phyloP scores from a whole-genome alignment of 257 asterid genomes.

The Lycium barbarum region DNA sequence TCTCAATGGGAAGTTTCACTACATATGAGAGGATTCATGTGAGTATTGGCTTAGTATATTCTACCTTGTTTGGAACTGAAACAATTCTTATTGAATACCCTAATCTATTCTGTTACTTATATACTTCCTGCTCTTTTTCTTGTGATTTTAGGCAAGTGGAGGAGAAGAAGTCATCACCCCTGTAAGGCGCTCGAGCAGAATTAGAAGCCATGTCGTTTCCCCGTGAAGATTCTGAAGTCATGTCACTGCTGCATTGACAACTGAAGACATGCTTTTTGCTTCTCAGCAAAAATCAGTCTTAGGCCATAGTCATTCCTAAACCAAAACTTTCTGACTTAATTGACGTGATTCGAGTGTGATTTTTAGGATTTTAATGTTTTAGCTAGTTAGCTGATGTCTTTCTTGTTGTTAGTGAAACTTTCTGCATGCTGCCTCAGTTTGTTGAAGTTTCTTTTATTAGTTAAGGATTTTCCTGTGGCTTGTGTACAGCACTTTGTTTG shows the following conservation, averaged over 20 bases:
- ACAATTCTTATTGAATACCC: background rate
- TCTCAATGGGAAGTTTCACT: constrained; percentile 82
- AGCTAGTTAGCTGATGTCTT: background rate
- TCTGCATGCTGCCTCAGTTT: background rate
- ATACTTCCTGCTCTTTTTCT: background rate
- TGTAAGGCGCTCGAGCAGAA: constrained; percentile 92
- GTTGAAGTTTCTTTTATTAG: constrained; percentile 24
- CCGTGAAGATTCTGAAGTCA: constrained; percentile 40
- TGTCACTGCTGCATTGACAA: constrained; percentile 28
- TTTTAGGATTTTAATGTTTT: constrained; percentile 7
- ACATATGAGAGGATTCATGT: constrained; percentile 83
- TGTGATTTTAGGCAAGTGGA: constrained; percentile 54
- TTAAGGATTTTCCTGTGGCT: background rate
- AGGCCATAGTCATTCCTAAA: background rate
- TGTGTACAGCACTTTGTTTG: background rate
- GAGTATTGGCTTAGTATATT: constrained; percentile 35
- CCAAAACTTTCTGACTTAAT: background rate
- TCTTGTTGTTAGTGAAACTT: background rate
- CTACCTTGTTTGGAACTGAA: background rate
- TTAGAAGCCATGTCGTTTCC: constrained; percentile 61
- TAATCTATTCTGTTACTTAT: background rate
- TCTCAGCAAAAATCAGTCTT: constrained; percentile 2
- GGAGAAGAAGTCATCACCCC: constrained; percentile 89
- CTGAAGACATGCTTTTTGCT: background rate
- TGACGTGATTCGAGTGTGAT: constrained; percentile 12